Conservation (phyloP, 495 filamentous ascomycete genomes). For the Neurospora sp. region DNA sequence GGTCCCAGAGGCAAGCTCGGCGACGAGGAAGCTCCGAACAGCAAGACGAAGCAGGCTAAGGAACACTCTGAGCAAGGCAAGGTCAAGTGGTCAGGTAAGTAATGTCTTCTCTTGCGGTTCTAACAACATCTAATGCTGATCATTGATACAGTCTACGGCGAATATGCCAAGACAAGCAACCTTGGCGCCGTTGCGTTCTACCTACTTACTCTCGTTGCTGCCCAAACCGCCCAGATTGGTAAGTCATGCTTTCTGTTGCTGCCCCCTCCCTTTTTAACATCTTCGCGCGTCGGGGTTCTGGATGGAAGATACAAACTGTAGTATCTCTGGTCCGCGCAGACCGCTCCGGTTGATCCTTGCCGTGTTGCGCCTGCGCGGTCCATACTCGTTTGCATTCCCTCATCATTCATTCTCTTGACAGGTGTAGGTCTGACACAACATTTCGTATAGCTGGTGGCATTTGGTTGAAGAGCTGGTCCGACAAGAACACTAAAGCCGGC, state of each 20-base stretch:
- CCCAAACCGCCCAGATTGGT: conserved; percentile 70
- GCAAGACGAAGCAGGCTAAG: conserved; percentile 75
- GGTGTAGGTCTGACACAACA: not conserved
- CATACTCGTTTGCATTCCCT: not conserved
- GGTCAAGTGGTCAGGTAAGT: conserved; percentile 73
- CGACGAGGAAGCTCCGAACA: conserved; percentile 66
- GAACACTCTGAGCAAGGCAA: conserved; percentile 89
- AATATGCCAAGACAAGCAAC: conserved; percentile 93
- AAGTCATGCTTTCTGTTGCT: conserved; percentile 19
- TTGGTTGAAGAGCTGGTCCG: conserved; percentile 92
- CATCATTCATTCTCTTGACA: not conserved
- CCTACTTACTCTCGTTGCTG: conserved; percentile 60
- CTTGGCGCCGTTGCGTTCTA: conserved; percentile 76
- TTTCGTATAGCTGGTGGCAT: conserved; percentile 51
- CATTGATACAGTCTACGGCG: conserved; percentile 50
- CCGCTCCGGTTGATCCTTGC: not conserved
- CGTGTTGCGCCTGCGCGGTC: not conserved
- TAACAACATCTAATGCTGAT: conserved; percentile 13
- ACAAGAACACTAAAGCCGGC: conserved; percentile 57
- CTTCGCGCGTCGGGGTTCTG: not conserved
- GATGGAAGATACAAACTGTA: not conserved
- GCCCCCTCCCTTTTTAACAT: not conserved
- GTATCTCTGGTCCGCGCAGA: not conserved
- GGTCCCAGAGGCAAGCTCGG: conserved; percentile 70
- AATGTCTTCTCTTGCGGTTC: not conserved